These are phyloP conservation scores for Plasmodium yoelii DNA, from an alignment of 169 alveolate species.

Conservation along the genomic window DNA sequence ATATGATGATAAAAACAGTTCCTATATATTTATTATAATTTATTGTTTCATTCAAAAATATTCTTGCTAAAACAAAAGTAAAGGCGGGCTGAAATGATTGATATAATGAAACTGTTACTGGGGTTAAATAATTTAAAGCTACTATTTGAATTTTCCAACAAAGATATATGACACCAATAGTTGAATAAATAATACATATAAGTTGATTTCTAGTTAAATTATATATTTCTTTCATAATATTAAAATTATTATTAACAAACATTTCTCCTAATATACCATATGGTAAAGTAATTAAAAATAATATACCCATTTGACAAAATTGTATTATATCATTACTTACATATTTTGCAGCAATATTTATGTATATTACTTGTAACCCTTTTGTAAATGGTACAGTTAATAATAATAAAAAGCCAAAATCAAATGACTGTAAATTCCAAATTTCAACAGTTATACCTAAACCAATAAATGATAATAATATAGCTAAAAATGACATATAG, in stretches of 20 bases:
- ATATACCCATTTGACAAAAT: slow-evolving; percentile 55
- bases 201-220: slow-evolving; percentile 20
- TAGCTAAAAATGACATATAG: slow-evolving; percentile 61
- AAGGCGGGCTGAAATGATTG: slow-evolving; percentile 80
- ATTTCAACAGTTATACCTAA: slow-evolving; percentile 77
- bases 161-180: slow-evolving; percentile 66
- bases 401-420: slow-evolving; percentile 46
- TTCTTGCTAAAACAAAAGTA: slow-evolving; percentile 76
- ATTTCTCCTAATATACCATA: slow-evolving; percentile 77
- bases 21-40: slow-evolving; percentile 72
- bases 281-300: slow-evolving; percentile 64
- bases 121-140: slow-evolving; percentile 71
- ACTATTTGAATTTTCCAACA: slow-evolving; percentile 81
- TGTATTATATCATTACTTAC: slow-evolving; percentile 76
- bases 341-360: slow-evolving; percentile 72
- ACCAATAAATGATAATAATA: slow-evolving; percentile 76
- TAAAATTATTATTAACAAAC: slow-evolving; percentile 41
- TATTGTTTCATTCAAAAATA: slow-evolving; percentile 76
- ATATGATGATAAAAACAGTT: slow-evolving; percentile 68
- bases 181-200: slow-evolving; percentile 75
- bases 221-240: slow-evolving; percentile 26
- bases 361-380: slow-evolving; percentile 73
- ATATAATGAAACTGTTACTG: slow-evolving; percentile 77
- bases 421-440: slow-evolving; percentile 40
- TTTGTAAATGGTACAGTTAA: slow-evolving; percentile 71